Evolutionary conservation across 139 green algal genomes (phyloP).

Genomic region (Diplosphaera chodatii): DNA sequence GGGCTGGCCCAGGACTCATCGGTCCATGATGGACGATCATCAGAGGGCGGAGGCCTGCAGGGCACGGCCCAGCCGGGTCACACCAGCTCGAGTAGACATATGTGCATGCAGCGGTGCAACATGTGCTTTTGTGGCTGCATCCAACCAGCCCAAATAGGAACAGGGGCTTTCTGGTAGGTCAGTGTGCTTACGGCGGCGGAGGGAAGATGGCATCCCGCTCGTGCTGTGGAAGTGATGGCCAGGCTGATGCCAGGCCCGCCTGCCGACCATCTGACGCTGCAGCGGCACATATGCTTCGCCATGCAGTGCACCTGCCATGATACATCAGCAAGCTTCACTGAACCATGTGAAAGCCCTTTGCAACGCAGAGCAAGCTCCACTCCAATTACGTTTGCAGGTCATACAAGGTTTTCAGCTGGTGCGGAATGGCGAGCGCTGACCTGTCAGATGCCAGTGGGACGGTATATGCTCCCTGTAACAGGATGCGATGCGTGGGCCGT

Average conservation of each 20-base stretch:
- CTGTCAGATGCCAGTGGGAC: neutral
- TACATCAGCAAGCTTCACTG: too few relatives aligned
- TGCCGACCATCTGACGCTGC: neutral
- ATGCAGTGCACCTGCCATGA: too few relatives aligned
- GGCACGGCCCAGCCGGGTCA: too few relatives aligned
- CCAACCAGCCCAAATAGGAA: too few relatives aligned
- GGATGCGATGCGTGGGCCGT: neutral
- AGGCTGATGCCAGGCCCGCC: neutral
- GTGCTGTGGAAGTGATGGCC: slow-evolving; percentile 13
- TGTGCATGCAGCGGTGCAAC: too few relatives aligned
- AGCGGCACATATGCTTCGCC: neutral
- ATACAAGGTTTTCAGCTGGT: too few relatives aligned
- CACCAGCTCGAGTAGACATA: too few relatives aligned
- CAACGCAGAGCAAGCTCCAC: too few relatives aligned
- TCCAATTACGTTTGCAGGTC: too few relatives aligned
- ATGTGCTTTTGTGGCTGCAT: too few relatives aligned
- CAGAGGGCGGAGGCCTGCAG: slow-evolving; percentile 10
- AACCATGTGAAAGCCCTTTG: too few relatives aligned
- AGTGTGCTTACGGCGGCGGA: slow-evolving; percentile 15
- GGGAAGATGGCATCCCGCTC: slow-evolving; percentile 13
- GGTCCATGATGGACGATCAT: slow-evolving; percentile 27
- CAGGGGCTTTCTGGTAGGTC: too few relatives aligned
- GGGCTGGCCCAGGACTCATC: slow-evolving; percentile 27
- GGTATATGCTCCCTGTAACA: neutral
- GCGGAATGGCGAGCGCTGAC: neutral